Base-by-base conservation (phyloP, 1,284 basidiomycete species). In the Blastosporella zonata region DNA sequence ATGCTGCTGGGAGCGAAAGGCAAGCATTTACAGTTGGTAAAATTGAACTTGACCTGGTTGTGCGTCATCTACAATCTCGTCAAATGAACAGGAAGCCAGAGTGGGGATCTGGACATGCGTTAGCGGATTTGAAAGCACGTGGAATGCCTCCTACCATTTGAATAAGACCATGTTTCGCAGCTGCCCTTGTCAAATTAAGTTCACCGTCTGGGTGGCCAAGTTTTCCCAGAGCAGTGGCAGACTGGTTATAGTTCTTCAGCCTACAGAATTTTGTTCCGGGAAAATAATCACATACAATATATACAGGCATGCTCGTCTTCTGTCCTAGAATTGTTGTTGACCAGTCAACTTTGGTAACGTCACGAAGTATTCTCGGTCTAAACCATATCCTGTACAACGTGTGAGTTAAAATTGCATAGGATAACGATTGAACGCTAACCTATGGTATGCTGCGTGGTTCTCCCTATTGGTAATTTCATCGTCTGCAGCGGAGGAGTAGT, bases 131-230 rank as follows among this genome's bases (percentile, higher is more conserved):
- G 13, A 41, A 27, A 27, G 44, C 42, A 23, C 21, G 18, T 22
- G 44, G n/a, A 9, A 33, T 1, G 9, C 9, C 34, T 57, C 68
- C 53, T 49, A 88, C 91, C 94, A 96, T 95, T 61, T 96, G 94
- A 54, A 96, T 94, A 41, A 69, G 62, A 43, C 61, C 68, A 57
- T 66, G 67, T 52, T 84, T 52, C 17, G 81, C 90, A 0, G 91
- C 93, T 0, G 91, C 93, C 52, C 84, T 75, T 0, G 94, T 97
- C 37, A 97, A 65, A 61, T 85, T 87, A 9, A 95, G 73, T 68
- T 97, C 94, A 15, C 94, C 94, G 49, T 95, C 90, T 0, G 93
- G 91, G 62, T 97, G 94, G 4, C 92, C 95, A 1, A 98, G 84
- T 71, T 96, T 97, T 25, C 94, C 94, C 4, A 77, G 61, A 13